Percentiles rank a stretch among this genome's conserved stretches.
These are phyloP conservation scores for Malassezia brasiliensis DNA, from an alignment of 1,284 basidiomycete species.

Conservation along the genomic window DNA sequence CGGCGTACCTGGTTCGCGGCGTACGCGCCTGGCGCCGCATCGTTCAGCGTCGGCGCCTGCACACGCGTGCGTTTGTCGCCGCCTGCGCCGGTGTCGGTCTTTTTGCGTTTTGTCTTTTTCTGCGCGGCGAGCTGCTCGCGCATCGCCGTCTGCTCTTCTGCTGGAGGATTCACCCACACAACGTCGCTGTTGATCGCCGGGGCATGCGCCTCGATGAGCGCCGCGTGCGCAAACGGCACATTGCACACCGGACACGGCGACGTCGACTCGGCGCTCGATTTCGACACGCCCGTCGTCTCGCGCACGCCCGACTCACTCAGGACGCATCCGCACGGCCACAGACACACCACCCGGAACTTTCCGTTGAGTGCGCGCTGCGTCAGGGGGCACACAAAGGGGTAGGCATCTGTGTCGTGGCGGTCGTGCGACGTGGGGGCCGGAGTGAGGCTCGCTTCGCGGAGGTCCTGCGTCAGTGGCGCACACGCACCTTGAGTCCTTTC, in stretches of 20 bases:
- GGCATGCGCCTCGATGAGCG: conserved; percentile 19
- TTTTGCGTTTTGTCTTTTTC: conserved; percentile 6
- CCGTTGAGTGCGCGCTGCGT: conserved; percentile 40
- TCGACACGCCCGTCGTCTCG: conserved; percentile 4
- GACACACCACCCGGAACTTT: conserved; percentile 34
- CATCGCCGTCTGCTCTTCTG: conserved; percentile 21
- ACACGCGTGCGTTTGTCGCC: background rate
- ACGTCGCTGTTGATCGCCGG: conserved; percentile 17
- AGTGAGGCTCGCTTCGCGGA: conserved; percentile 25
- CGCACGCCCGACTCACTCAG: conserved; percentile 34
- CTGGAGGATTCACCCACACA: conserved; percentile 28
- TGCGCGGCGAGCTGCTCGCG: conserved; percentile 20
- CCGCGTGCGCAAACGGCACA: conserved; percentile 21
- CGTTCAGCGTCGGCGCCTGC: conserved; percentile 1
- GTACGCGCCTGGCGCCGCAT: conserved; percentile 3
- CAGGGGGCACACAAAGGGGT: conserved; percentile 40
- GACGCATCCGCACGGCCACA: conserved; percentile 33
- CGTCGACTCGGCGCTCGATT: background rate
- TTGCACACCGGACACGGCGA: conserved; percentile 30
- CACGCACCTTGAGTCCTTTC: conserved; percentile 26
- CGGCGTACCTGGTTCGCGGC: conserved; percentile 7
- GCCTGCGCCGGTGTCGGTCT: background rate
- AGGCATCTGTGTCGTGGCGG: conserved; percentile 11
- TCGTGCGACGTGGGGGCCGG: conserved; percentile 17
- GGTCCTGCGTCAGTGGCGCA: conserved; percentile 18